phyloP scores from a whole-genome alignment of 2,329 filamentous ascomycete genomes.

The Colletotrichum lini region DNA sequence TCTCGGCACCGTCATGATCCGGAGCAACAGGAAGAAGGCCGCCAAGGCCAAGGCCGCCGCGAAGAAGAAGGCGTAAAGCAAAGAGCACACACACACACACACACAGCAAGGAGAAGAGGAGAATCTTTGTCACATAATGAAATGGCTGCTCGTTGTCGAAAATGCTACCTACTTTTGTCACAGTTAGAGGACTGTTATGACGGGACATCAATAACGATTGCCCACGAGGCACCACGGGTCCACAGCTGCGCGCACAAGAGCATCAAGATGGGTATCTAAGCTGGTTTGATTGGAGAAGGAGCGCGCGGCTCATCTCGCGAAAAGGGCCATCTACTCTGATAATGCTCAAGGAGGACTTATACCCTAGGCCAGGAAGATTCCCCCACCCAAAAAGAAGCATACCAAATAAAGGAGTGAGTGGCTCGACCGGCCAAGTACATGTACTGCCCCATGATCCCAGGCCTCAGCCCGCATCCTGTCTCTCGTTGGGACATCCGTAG shows the following conservation, averaged over 20 bases:
- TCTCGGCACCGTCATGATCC: conserved; percentile 97
- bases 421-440: conserved; percentile 31
- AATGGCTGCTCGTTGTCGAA: not conserved
- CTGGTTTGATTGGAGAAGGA: conserved; percentile 38
- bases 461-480: conserved; percentile 13
- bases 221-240: not conserved
- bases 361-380: conserved; percentile 38
- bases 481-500: not conserved
- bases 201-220: not conserved
- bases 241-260: not conserved
- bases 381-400: conserved; percentile 12
- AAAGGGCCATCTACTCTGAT: conserved; percentile 27
- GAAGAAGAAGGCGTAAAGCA: conserved; percentile 85
- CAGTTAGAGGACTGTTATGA: conserved; percentile 1
- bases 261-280: conserved; percentile 39
- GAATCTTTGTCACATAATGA: not conserved
- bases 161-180: not conserved
- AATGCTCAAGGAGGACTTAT: conserved; percentile 31
- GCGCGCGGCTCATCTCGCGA: conserved; percentile 21
- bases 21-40: conserved; percentile 97
- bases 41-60: conserved; percentile 87
- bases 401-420: conserved; percentile 42
- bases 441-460: conserved; percentile 24
- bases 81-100: too few relatives aligned
- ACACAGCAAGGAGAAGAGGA: not conserved